Percentiles rank a stretch among this genome's conserved stretches.
phyloP scores from a whole-genome alignment of 179 eudicot species.

The Patellifolia procumbens region DNA sequence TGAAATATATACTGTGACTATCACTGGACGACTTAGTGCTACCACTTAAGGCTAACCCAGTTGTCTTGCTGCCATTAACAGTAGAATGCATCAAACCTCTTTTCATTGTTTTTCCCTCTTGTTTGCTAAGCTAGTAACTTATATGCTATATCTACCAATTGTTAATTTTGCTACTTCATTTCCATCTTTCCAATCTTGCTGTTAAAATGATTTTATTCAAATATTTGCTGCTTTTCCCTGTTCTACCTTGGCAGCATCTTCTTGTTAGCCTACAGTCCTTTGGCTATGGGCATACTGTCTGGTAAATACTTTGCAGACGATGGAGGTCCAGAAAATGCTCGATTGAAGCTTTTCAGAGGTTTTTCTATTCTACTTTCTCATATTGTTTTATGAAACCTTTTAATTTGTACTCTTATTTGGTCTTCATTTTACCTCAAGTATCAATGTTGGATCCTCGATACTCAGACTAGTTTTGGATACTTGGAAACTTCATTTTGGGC shows the following conservation, averaged over 20 bases:
- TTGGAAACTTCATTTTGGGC: too few species aligned
- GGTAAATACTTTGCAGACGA: constrained; percentile 74
- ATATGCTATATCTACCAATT: background rate
- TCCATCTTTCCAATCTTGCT: background rate
- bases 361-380: constrained; percentile 7
- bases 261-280: constrained; percentile 93
- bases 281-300: constrained; percentile 98
- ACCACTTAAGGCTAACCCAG: too few species aligned
- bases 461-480: too few species aligned
- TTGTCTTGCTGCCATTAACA: too few species aligned
- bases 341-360: constrained; percentile 85
- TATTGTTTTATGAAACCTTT: background rate
- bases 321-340: constrained; percentile 75
- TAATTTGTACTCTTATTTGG: background rate
- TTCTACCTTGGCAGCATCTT: constrained; percentile 46
- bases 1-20: too few species aligned
- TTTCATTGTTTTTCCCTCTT: background rate
- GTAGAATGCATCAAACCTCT: too few species aligned
- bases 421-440: too few species aligned
- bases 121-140: background rate
- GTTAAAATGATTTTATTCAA: background rate
- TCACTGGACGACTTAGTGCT: too few species aligned
- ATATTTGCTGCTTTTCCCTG: constrained; percentile 10
- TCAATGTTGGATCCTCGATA: too few species aligned
- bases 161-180: background rate